Percentiles rank a stretch among this genome's conserved stretches.
These are phyloP conservation scores for Cryptosporidium sp. DNA, from an alignment of 169 alveolate genomes.

Conservation along the genomic window DNA sequence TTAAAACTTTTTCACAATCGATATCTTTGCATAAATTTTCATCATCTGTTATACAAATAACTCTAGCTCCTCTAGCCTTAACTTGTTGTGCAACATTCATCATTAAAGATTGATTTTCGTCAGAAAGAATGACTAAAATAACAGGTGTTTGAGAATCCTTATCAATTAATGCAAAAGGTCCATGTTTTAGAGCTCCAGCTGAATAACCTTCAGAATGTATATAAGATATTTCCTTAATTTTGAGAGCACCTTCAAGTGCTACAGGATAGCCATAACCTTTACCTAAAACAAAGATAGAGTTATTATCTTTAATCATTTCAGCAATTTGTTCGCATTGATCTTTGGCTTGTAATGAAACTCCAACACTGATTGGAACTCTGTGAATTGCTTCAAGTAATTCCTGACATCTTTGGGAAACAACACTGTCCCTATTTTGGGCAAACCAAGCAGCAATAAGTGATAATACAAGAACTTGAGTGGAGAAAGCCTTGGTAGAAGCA, in stretches of 20 bases:
- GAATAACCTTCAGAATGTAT: slow-evolving; percentile 96
- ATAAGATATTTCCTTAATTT: slow-evolving; percentile 95
- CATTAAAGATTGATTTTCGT: slow-evolving; percentile 88
- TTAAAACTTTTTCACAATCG: slow-evolving; percentile 86
- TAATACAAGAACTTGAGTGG: slow-evolving; percentile 90
- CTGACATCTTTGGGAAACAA: slow-evolving; percentile 76
- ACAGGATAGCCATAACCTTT: slow-evolving; percentile 93
- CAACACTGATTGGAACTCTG: slow-evolving; percentile 82
- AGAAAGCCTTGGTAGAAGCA: slow-evolving; percentile 97
- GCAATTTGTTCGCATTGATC: slow-evolving; percentile 79
- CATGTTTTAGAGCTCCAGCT: slow-evolving; percentile 96
- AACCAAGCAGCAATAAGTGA: slow-evolving; percentile 90
- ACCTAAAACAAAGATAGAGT: slow-evolving; percentile 84
- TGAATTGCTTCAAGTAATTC: slow-evolving; percentile 79
- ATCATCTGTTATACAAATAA: slow-evolving; percentile 91
- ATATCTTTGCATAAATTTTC: slow-evolving; percentile 83
- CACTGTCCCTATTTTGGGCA: slow-evolving; percentile 82
- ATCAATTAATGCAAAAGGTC: slow-evolving; percentile 94
- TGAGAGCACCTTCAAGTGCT: slow-evolving; percentile 97
- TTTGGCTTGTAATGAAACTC: slow-evolving; percentile 79
- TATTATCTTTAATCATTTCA: slow-evolving; percentile 74
- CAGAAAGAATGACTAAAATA: slow-evolving; percentile 90
- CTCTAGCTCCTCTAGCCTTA: slow-evolving; percentile 92
- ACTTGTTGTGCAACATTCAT: slow-evolving; percentile 92
- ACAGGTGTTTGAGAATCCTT: slow-evolving; percentile 87